These are phyloP conservation scores for Mallotus nudiflorus DNA, from an alignment of 345 rosid species.

Conservation along the genomic window DNA sequence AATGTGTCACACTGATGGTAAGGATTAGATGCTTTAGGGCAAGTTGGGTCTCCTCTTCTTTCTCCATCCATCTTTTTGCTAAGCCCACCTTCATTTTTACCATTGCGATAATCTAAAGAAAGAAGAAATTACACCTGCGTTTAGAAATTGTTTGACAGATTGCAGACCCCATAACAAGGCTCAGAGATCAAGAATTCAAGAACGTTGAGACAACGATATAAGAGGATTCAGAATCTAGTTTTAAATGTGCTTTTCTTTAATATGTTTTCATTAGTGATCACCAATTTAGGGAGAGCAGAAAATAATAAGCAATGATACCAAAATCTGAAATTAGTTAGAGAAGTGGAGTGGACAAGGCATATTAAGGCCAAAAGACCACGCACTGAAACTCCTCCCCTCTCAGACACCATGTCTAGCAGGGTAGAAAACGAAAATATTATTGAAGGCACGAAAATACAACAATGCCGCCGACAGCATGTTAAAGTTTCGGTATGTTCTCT, in stretches of 20 bases:
- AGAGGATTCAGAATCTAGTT: background rate
- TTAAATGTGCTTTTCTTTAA: background rate
- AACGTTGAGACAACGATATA: background rate
- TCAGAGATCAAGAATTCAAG: too few relatives aligned
- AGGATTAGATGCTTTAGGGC: conserved; percentile 56
- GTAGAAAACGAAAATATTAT: background rate
- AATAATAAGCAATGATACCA: background rate
- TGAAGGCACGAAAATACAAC: background rate
- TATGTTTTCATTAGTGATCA: background rate
- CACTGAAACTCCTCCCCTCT: background rate
- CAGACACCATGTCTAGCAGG: background rate
- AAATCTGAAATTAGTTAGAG: background rate
- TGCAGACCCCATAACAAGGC: conserved; percentile 6
- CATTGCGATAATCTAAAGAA: conserved; percentile 37
- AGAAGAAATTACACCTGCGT: conserved; percentile 13
- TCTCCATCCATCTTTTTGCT: conserved; percentile 42
- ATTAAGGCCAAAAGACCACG: background rate
- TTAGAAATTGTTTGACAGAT: conserved; percentile 7
- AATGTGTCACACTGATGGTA: conserved; percentile 52
- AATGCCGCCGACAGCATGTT: background rate
- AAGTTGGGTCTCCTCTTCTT: conserved; percentile 39
- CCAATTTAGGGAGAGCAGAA: background rate
- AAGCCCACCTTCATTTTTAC: conserved; percentile 32
- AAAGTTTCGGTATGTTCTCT: background rate
- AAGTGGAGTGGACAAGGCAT: background rate